Base-by-base conservation (phyloP, 2,329 filamentous ascomycete genomes). In the Geosmithia morbida region DNA sequence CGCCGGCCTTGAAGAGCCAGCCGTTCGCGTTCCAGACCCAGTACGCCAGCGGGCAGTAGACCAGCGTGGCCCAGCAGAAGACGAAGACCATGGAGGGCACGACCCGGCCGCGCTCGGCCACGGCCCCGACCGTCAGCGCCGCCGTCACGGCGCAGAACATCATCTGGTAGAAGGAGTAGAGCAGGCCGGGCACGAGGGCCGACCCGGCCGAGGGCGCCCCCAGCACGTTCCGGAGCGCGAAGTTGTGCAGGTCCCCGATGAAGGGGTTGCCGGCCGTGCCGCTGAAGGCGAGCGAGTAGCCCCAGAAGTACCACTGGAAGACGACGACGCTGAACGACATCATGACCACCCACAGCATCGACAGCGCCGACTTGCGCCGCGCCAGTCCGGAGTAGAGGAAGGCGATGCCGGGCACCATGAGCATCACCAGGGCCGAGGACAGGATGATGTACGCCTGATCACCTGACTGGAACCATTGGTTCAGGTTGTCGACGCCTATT, bases 271-370 rank as follows among this genome's bases (percentile, higher is more conserved):
- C 87, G 4, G 83, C 85, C 14, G 79, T 80, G 42, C 77, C 73
- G 59, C 85, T 92, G 67, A 97, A 96, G 46, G 90, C 89, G 51
- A 98, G 74, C 14, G 90, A 95, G 66, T 95, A 98, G 39, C 92
- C 92, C 90, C 92, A 97, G 66, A 98, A 96, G 61, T 96, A 97
- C 92, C 92, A 98, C 70, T 98, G 92, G 71, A 98, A 96, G 48
- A 86, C 84, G 63, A 96, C 75, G 61, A 97, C 81, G 44, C 86
- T 89, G 61, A 85, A 85, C 44, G 88, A 92, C 64, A 85, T 90
- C 86, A 98, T 94, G 68, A 85, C 88, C 14, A 90, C 88, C 87
- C 89, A 97, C 60, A 98, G 92, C 73, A 97, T 84, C 53, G 88
- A 95, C 42, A 98, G 77, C 29, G 92, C 92, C 5, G 92, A 97